Evolutionary conservation across 768 basidiomycete species (phyloP).

Genomic region (Tephrocybe rancida): DNA sequence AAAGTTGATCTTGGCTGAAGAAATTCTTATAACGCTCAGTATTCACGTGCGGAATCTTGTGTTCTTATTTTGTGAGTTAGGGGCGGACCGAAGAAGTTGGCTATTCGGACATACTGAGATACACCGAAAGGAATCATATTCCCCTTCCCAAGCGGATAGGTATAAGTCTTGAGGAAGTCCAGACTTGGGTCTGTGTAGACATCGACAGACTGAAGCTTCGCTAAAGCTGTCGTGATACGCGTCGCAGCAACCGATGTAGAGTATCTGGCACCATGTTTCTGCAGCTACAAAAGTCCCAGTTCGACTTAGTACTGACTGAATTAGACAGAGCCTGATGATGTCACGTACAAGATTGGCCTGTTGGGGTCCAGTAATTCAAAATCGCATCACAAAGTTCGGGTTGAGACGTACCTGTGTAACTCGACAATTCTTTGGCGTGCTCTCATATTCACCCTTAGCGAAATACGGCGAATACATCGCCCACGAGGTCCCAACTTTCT

Average conservation of each 20-base stretch:
- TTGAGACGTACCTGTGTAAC: conserved; percentile 50
- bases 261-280: conserved; percentile 80
- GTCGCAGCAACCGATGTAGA: conserved; percentile 57
- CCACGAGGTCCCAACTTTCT: conserved; percentile 41
- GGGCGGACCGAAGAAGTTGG: background rate
- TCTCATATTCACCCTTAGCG: conserved; percentile 44
- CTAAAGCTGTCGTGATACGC: conserved; percentile 47
- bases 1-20: conserved; percentile 42
- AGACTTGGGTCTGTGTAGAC: conserved; percentile 47
- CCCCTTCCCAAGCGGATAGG: conserved; percentile 57
- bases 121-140: conserved; percentile 72
- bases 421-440: conserved; percentile 50
- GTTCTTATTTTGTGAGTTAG: conserved; percentile 32
- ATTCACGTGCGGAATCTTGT: conserved; percentile 47
- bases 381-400: background rate
- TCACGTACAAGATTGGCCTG: conserved; percentile 66
- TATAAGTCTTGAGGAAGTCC: conserved; percentile 59
- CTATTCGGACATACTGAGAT: conserved; percentile 55
- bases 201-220: conserved; percentile 52
- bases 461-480: conserved; percentile 65
- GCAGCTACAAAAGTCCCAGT: conserved; percentile 50
- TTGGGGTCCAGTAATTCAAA: background rate
- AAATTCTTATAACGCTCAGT: conserved; percentile 58
- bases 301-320: no score
- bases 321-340: background rate